Conservation (phyloP, 495 filamentous ascomycete genomes). For the Trichoderma orchidacearum region DNA sequence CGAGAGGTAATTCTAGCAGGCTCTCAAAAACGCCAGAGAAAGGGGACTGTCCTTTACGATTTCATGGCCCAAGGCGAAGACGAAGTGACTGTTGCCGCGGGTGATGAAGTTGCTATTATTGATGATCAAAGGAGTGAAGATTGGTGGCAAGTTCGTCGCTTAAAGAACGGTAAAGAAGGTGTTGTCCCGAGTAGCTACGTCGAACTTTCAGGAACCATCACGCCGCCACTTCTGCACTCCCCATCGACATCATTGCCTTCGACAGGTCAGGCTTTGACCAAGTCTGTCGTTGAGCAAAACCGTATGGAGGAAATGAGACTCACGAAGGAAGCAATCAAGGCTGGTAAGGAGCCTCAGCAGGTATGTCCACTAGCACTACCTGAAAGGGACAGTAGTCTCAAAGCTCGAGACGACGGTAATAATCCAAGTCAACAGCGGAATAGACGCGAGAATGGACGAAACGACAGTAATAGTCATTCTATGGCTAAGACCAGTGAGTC, state of each 20-base stretch:
- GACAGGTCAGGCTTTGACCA: conserved; percentile 47
- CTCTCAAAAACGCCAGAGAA: conserved; percentile 51
- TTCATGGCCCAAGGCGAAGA: conserved; percentile 95
- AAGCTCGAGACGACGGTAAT: conserved; percentile 43
- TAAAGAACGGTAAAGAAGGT: conserved; percentile 89
- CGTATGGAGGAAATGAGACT: conserved; percentile 68
- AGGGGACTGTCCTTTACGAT: conserved; percentile 81
- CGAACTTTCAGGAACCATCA: conserved; percentile 59
- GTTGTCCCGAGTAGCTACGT: conserved; percentile 97
- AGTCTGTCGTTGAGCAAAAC: conserved; percentile 71
- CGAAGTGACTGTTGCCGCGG: conserved; percentile 82
- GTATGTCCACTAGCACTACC: conserved; percentile 67
- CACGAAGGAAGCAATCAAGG: conserved; percentile 58
- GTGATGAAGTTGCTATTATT: conserved; percentile 81
- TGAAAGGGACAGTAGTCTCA: conserved; percentile 53
- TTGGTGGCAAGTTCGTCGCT: conserved; percentile 90
- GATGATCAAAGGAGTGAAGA: conserved; percentile 89
- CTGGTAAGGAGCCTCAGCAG: conserved; percentile 47
- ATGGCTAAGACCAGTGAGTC: conserved; percentile 61
- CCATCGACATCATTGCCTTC: too few relatives aligned
- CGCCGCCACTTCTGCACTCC: conserved; percentile 13
- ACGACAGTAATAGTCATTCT: conserved; percentile 24
- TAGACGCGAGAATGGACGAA: conserved; percentile 51
- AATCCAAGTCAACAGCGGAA: conserved; percentile 48
- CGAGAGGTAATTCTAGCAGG: conserved; percentile 76